Conservation (phyloP, 148 eudicot genomes). For the Cornus controversa region DNA sequence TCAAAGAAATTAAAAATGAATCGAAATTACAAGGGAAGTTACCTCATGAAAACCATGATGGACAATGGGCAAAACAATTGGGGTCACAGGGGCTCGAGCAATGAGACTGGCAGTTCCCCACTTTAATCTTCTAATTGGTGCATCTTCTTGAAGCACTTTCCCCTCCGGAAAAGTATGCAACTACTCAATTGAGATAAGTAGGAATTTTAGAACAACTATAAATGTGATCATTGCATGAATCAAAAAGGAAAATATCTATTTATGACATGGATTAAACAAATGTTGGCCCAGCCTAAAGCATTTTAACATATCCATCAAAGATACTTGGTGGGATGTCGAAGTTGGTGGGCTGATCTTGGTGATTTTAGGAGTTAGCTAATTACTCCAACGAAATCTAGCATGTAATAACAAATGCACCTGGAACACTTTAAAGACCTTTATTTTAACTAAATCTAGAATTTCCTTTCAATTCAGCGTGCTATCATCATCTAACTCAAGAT, state of each 20-base stretch:
- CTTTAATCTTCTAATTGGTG: constrained; percentile 80
- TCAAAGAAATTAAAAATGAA: background rate
- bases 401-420: too few relatives aligned
- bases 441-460: too few relatives aligned
- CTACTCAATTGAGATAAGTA: constrained; percentile 37
- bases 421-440: too few relatives aligned
- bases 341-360: too few relatives aligned
- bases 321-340: too few relatives aligned
- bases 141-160: constrained; percentile 75
- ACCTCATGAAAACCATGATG: constrained; percentile 91
- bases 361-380: background rate
- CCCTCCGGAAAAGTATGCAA: constrained; percentile 97
- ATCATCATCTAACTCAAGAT: too few relatives aligned
- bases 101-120: constrained; percentile 99
- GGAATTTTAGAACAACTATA: constrained; percentile 1
- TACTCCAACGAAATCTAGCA: background rate
- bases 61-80: constrained; percentile 80
- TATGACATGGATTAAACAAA: background rate
- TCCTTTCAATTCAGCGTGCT: too few relatives aligned
- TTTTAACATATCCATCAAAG: background rate
- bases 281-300: too few relatives aligned
- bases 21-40: constrained; percentile 1
- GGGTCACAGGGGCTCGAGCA: constrained; percentile 81
- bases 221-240: background rate
- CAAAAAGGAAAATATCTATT: background rate